phyloP scores from a whole-genome alignment of 257 asterid species.

The Solanum acaule region DNA sequence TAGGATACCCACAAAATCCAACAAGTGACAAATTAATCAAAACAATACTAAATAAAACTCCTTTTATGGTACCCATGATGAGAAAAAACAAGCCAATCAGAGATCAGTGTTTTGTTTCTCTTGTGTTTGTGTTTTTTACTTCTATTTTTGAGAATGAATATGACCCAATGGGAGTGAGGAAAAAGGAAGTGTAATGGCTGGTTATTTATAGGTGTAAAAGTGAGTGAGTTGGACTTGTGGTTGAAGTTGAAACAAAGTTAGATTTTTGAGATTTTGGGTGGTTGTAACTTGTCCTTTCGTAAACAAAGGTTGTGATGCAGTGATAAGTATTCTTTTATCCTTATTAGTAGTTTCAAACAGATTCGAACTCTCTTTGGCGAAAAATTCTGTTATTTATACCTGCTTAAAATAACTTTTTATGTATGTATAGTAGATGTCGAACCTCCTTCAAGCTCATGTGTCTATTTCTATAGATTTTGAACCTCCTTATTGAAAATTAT shows the following conservation, averaged over 20 bases:
- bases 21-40: slow-evolving; percentile 1
- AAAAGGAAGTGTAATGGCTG: not conserved
- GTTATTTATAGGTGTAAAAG: not conserved
- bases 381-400: no score
- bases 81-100: not conserved
- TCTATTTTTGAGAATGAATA: not conserved
- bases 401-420: no score
- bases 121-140: not conserved
- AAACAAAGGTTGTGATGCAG: no score
- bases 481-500: no score
- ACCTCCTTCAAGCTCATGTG: fast-evolving
- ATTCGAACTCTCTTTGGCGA: fast-evolving
- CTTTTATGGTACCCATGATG: not conserved
- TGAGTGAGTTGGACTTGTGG: not conserved
- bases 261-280: not conserved
- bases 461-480: no score
- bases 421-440: no score
- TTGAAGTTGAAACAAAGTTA: not conserved
- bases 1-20: slow-evolving; percentile 14
- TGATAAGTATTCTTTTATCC: fast-evolving
- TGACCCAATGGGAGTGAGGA: not conserved
- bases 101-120: not conserved
- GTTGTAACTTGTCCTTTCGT: not conserved
- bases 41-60: not conserved
- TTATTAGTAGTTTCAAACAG: fast-evolving